Conservation (phyloP, 1,139 yeast species). For the Geotrichum candidum region DNA sequence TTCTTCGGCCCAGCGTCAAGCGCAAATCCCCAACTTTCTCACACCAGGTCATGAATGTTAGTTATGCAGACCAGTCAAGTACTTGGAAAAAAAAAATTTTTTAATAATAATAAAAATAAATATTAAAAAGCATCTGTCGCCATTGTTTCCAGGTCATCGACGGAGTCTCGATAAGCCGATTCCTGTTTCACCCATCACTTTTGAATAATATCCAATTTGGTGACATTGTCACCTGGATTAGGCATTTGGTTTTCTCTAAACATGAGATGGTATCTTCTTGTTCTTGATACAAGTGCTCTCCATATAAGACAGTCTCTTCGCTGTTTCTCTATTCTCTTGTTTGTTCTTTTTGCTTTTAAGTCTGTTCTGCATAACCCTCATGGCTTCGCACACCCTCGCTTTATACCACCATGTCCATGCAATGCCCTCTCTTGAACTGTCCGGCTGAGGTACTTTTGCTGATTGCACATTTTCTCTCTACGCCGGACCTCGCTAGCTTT, state of each 20-base stretch:
- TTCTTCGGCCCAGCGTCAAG: not conserved
- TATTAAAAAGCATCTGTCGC: not conserved
- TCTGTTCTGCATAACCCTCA: not conserved
- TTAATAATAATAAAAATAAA: not conserved
- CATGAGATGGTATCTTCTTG: not conserved
- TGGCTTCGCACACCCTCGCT: not conserved
- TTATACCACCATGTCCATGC: not conserved
- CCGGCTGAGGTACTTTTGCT: constrained; percentile 8
- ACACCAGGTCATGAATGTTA: not conserved
- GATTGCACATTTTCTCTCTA: not conserved
- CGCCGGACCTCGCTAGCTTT: constrained; percentile 3
- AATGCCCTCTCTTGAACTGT: not conserved
- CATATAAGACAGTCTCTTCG: not conserved
- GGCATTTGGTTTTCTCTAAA: not conserved
- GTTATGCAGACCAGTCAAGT: not conserved
- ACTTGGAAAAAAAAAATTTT: not conserved
- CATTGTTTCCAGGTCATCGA: not conserved
- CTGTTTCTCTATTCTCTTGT: not conserved
- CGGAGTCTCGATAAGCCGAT: not conserved
- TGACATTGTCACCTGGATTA: not conserved
- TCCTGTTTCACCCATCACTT: not conserved
- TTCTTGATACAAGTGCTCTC: not conserved
- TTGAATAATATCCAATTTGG: not conserved
- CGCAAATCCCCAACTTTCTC: not conserved
- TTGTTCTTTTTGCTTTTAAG: not conserved